Base-by-base conservation (phyloP, 75 land plant species). In the Gnetum montanum region DNA sequence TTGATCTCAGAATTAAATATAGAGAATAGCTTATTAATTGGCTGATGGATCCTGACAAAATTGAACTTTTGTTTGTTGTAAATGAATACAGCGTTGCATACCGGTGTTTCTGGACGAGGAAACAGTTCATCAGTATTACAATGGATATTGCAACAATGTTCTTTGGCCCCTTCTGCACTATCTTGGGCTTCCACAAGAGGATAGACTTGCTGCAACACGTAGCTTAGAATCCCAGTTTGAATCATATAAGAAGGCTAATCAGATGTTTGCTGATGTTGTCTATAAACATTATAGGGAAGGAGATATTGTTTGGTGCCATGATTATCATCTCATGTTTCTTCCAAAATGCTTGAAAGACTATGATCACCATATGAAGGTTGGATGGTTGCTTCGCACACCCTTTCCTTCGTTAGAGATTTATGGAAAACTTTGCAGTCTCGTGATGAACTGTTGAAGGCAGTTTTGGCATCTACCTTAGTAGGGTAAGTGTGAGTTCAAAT, bases 101-200 rank as follows among this genome's bases (percentile, higher is more conserved):
- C 77, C 77, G 8, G 79, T 76, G n/a, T 76, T 76, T 37, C 65
- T 76, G 18, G 79, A 76, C 41, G 77, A 76, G 64, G 78, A 65
- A 10, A 75, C 70, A 22, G 77, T 75, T 33, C 80, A 75, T 46
- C 78, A 75, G 26, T 75, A 75, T 54, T 75, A 75, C 53, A 75
- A 75, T 73, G 78, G 78, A 35, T 75, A 75, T 50, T 75, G 78
- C 77, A 76, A 76, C 78, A 76, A 76, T 57, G 78, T 76, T 34
- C 70, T 76, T 4, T 76, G 79, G 79, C 79, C 79, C 26, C 79
- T 76, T 28, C 75, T 76, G 49, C 79, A 76, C 65, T 76, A 76
- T 52, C 80, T 76, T 18, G 79, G 79, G 48, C 60, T 73, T 34
- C 78, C 75, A 46, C 79, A 76, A 57, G 79, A 76, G 65, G 79